These are phyloP conservation scores for Atkinsonella hypoxylon DNA, from an alignment of 2,329 filamentous ascomycete genomes.

Conservation along the genomic window DNA sequence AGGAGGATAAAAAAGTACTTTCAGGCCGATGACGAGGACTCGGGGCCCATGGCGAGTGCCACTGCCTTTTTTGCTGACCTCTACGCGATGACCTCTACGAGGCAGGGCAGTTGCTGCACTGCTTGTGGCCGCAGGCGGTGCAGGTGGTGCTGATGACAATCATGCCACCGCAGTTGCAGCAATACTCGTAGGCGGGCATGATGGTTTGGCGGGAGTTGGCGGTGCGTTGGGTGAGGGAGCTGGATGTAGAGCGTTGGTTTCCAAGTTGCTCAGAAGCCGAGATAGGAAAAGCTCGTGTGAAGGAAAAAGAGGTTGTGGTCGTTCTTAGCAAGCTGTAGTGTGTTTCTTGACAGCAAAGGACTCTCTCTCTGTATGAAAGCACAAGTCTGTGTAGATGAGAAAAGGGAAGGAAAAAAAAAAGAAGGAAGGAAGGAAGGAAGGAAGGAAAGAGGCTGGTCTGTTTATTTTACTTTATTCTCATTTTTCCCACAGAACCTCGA, in stretches of 20 bases:
- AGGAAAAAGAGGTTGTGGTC: too few relatives aligned
- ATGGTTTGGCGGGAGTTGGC: too few relatives aligned
- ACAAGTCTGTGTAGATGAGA: too few relatives aligned
- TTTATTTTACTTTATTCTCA: too few relatives aligned
- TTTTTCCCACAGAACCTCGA: too few relatives aligned
- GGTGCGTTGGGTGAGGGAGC: conserved; percentile 10
- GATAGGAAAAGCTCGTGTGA: too few relatives aligned
- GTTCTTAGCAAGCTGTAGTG: too few relatives aligned
- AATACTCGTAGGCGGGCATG: conserved; percentile 38
- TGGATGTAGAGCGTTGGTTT: background rate
- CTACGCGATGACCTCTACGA: background rate
- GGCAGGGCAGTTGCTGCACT: conserved; percentile 33
- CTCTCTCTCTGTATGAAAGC: too few relatives aligned
- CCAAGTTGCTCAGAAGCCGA: background rate
- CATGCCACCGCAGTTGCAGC: conserved; percentile 43
- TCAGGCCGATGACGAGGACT: background rate
- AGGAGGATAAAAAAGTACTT: background rate
- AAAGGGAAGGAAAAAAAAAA: too few relatives aligned
- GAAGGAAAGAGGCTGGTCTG: background rate
- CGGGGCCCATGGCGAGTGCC: background rate
- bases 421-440: too few relatives aligned
- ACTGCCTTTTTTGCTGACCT: too few relatives aligned
- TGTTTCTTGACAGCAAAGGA: too few relatives aligned
- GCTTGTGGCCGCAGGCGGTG: conserved; percentile 36
- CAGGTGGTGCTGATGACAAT: conserved; percentile 46